Percentiles rank a stretch among this genome's conserved stretches.
Evolutionary conservation across 2,329 filamentous ascomycete species (phyloP).

Genomic region (Epichloe typhina): DNA sequence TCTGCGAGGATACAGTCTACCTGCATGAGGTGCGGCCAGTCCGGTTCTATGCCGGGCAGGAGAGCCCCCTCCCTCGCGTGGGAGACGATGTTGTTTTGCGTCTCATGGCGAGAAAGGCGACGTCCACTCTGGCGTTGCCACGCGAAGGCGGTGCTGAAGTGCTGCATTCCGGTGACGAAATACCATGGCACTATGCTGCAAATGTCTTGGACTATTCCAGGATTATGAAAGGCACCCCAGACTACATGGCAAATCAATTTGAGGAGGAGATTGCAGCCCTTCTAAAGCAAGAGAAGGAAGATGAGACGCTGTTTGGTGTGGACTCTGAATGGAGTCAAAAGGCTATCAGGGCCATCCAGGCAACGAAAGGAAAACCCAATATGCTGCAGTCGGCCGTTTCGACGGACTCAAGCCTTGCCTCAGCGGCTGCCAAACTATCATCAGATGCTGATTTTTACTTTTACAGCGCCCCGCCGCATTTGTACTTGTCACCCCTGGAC

Average conservation of each 20-base stretch:
- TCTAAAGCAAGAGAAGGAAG: slow-evolving; percentile 66
- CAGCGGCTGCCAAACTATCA: slow-evolving; percentile 10
- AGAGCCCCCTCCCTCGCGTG: slow-evolving; percentile 64
- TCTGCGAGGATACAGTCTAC: slow-evolving; percentile 90
- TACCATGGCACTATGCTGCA: slow-evolving; percentile 90
- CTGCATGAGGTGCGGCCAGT: slow-evolving; percentile 82
- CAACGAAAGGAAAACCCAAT: slow-evolving; percentile 60
- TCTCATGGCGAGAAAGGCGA: slow-evolving; percentile 66
- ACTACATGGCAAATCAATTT: slow-evolving; percentile 75
- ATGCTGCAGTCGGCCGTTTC: slow-evolving; percentile 24
- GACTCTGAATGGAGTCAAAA: slow-evolving; percentile 87
- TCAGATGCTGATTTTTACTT: slow-evolving; percentile 58
- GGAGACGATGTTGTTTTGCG: slow-evolving; percentile 84
- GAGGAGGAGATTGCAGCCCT: slow-evolving; percentile 67
- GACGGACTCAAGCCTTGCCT: slow-evolving; percentile 7
- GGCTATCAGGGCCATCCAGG: slow-evolving; percentile 60
- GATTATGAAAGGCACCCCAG: slow-evolving; percentile 85
- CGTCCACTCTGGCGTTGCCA: slow-evolving; percentile 77
- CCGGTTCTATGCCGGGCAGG: slow-evolving; percentile 81
- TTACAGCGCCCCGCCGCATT: slow-evolving; percentile 75
- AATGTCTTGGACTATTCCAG: slow-evolving; percentile 91
- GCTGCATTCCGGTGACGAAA: slow-evolving; percentile 55
- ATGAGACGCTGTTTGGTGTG: slow-evolving; percentile 82
- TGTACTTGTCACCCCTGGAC: slow-evolving; percentile 81
- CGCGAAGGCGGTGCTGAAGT: slow-evolving; percentile 63